Evolutionary conservation across 2,329 filamentous ascomycete species (phyloP).

Genomic region (Didymosphaeria variabile): DNA sequence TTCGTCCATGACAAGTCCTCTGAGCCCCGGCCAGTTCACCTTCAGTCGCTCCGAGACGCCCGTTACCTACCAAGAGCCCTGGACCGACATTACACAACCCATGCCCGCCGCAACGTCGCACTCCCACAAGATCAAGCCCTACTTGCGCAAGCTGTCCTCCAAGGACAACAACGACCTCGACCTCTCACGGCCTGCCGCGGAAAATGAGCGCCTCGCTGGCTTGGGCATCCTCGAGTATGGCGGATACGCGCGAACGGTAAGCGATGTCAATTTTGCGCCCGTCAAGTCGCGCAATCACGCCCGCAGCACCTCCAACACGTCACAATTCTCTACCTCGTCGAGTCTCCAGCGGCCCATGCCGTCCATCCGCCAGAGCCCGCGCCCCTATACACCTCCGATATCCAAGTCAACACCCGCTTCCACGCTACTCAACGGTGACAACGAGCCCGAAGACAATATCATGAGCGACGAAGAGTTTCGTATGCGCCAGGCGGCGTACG

Average conservation of each 20-base stretch:
- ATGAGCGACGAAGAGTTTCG: conserved; percentile 59
- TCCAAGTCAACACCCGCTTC: conserved; percentile 61
- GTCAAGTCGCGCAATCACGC: conserved; percentile 55
- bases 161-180: conserved; percentile 60
- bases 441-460: conserved; percentile 55
- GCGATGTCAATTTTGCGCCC: conserved; percentile 55
- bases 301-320: conserved; percentile 64
- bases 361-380: conserved; percentile 64
- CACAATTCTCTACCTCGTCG: conserved; percentile 62
- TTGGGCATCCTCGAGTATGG: conserved; percentile 63
- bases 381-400: conserved; percentile 63
- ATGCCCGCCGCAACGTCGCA: conserved; percentile 33
- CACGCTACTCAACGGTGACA: conserved; percentile 47
- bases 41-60: conserved; percentile 48
- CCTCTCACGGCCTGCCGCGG: conserved; percentile 62
- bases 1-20: conserved; percentile 47
- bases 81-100: conserved; percentile 37
- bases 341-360: conserved; percentile 61
- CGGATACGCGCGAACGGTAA: conserved; percentile 48
- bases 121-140: conserved; percentile 63
- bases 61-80: conserved; percentile 46
- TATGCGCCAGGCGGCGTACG: conserved; percentile 48
- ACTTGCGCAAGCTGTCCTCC: conserved; percentile 62
- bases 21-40: conserved; percentile 42
- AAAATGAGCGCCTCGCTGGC: conserved; percentile 62